Conservation (phyloP, 371 early-diverging fungal genomes). For the Mucor sp. region DNA sequence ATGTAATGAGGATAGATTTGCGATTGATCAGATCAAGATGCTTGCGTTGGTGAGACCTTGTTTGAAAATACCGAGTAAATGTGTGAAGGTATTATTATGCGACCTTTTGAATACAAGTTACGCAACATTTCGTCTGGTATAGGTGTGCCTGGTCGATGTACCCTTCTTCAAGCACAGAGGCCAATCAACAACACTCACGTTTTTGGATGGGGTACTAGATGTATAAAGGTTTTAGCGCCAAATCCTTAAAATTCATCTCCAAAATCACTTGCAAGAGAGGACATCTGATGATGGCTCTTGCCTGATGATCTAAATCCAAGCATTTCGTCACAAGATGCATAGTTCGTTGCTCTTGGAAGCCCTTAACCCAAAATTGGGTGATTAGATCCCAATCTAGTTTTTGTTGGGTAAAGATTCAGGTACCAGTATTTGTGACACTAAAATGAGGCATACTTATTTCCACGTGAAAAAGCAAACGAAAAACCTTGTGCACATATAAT, state of each 20-base stretch:
- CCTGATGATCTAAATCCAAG: background rate
- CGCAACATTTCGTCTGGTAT: background rate
- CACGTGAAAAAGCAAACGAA: background rate
- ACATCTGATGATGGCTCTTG: background rate
- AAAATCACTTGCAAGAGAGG: background rate
- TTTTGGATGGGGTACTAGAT: slow-evolving; percentile 1
- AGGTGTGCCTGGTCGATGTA: background rate
- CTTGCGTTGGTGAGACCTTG: too few relatives aligned
- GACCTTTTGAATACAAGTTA: background rate
- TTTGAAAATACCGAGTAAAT: too few relatives aligned
- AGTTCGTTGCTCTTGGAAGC: background rate
- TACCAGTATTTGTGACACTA: background rate
- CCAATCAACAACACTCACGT: slow-evolving; percentile 3
- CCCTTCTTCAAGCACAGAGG: background rate
- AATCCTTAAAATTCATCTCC: background rate
- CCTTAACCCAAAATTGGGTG: background rate
- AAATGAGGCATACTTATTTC: background rate
- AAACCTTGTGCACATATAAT: background rate
- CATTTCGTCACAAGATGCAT: background rate
- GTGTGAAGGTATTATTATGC: too few relatives aligned
- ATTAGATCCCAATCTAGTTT: background rate
- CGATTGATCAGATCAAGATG: too few relatives aligned
- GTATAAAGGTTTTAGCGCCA: background rate
- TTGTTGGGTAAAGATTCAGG: slow-evolving; percentile 1
- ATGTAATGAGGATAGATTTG: too few relatives aligned